Percentiles rank a stretch among this genome's conserved stretches.
Evolutionary conservation across 2,329 filamentous ascomycete genomes (phyloP).

Genomic region (Fusarium verticillioides): DNA sequence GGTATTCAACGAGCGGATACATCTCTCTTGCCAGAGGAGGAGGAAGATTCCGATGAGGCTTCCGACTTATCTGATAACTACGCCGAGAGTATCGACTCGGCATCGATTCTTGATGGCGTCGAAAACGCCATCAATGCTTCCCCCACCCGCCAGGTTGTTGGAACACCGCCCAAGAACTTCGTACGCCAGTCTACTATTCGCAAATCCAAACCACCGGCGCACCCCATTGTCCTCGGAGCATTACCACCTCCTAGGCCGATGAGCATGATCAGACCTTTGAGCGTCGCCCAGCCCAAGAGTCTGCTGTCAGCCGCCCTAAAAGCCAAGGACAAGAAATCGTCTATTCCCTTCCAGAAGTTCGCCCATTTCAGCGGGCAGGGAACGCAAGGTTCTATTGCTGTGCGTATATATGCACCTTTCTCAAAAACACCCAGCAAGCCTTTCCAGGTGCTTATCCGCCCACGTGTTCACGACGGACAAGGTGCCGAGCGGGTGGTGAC

Average conservation of each 20-base stretch:
- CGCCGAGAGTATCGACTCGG: constrained; percentile 74
- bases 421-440: constrained; percentile 72
- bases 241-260: constrained; percentile 77
- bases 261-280: constrained; percentile 71
- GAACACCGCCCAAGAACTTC: constrained; percentile 71
- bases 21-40: constrained; percentile 66
- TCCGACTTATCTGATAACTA: constrained; percentile 74
- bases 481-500: constrained; percentile 70
- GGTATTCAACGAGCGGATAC: constrained; percentile 59
- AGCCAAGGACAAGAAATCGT: constrained; percentile 74
- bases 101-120: constrained; percentile 75
- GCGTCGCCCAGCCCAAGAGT: constrained; percentile 76
- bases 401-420: constrained; percentile 82
- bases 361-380: constrained; percentile 81
- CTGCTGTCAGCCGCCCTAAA: constrained; percentile 78
- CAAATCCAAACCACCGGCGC: constrained; percentile 66
- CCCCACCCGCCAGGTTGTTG: constrained; percentile 67
- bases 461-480: constrained; percentile 75
- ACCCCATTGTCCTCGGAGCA: constrained; percentile 69
- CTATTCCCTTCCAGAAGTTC: constrained; percentile 80
- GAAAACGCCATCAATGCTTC: constrained; percentile 67
- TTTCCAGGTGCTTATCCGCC: constrained; percentile 77
- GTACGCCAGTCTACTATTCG: constrained; percentile 71
- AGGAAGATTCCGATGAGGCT: constrained; percentile 69
- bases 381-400: constrained; percentile 78